phyloP scores from a whole-genome alignment of 805 yeast species.

The Jamesozyma lodderae region DNA sequence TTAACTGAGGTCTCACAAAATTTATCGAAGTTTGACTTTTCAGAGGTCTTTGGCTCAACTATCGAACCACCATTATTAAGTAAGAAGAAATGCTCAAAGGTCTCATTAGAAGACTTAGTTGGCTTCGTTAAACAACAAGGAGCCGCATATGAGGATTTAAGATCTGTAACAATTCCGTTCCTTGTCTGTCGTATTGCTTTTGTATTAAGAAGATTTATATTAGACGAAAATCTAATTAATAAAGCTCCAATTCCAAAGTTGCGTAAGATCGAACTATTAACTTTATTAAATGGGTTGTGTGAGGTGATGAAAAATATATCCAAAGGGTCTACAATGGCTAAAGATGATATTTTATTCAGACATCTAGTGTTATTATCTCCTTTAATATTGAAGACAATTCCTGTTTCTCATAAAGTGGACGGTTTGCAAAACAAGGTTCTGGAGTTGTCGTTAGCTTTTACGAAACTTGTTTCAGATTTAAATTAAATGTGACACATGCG shows the following conservation, averaged over 20 bases:
- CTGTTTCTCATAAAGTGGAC: slow-evolving; percentile 26
- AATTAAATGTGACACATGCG: too few species aligned
- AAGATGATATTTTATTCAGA: slow-evolving; percentile 6
- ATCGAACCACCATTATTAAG: slow-evolving; percentile 36
- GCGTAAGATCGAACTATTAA: slow-evolving; percentile 53
- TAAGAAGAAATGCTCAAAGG: slow-evolving; percentile 41
- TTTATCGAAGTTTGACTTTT: slow-evolving; percentile 37
- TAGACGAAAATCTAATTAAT: slow-evolving; percentile 51
- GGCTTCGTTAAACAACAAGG: slow-evolving; percentile 29
- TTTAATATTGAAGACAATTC: slow-evolving; percentile 26
- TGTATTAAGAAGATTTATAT: slow-evolving; percentile 51
- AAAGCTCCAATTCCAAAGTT: slow-evolving; percentile 57
- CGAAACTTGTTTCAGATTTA: slow-evolving; percentile 15
- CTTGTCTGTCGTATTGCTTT: slow-evolving; percentile 51
- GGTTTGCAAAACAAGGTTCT: slow-evolving; percentile 24
- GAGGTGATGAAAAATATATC: slow-evolving; percentile 17
- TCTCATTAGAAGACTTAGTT: slow-evolving; percentile 49
- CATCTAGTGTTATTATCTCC: slow-evolving; percentile 22
- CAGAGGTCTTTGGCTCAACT: slow-evolving; percentile 56
- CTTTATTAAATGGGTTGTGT: slow-evolving; percentile 38
- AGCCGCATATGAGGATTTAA: slow-evolving; percentile 13
- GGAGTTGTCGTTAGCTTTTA: slow-evolving; percentile 22
- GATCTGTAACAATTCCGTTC: slow-evolving; percentile 34
- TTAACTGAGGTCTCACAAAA: slow-evolving; percentile 32
- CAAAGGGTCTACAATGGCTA: not conserved